A percentile compares a stretch with the other conserved stretches of the same genome.
Conservation (phyloP, 345 rosid species). For the Clausena lansium region DNA sequence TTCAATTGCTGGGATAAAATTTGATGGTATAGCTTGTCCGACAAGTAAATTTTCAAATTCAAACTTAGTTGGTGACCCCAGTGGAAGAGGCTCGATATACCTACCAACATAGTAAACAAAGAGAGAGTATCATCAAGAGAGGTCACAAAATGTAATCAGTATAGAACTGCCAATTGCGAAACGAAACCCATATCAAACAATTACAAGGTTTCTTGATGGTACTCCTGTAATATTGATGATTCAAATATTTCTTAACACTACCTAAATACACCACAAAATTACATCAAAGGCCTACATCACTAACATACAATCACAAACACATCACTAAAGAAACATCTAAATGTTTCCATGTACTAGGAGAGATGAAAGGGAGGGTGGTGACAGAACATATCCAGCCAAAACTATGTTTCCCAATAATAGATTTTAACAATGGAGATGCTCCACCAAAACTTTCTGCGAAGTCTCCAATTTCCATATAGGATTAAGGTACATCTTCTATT, state of each 20-base stretch:
- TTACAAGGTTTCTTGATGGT: no score
- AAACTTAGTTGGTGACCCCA: conserved; percentile 61
- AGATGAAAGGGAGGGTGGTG: no score
- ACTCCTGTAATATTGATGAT: no score
- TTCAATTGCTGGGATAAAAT: conserved; percentile 91
- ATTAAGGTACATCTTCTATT: not conserved
- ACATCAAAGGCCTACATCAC: not conserved
- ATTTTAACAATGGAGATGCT: not conserved
- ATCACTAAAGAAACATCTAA: not conserved
- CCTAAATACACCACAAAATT: not conserved
- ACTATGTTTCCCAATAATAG: not conserved
- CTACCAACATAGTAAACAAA: conserved; percentile 32
- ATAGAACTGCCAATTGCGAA: not conserved
- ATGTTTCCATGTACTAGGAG: no score
- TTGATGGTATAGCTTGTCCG: conserved; percentile 96
- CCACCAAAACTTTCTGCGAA: not conserved
- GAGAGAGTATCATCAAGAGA: not conserved
- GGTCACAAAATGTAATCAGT: not conserved
- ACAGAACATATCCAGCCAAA: not conserved
- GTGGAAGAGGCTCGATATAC: conserved; percentile 82
- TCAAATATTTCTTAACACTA: not conserved
- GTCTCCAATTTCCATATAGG: not conserved
- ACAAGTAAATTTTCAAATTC: conserved; percentile 93
- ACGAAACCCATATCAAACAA: not conserved
- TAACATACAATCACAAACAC: not conserved